A percentile compares a stretch with the other conserved stretches of the same genome.
Conservation (phyloP, 1,284 basidiomycete genomes). For the Porodaedalea pini region DNA sequence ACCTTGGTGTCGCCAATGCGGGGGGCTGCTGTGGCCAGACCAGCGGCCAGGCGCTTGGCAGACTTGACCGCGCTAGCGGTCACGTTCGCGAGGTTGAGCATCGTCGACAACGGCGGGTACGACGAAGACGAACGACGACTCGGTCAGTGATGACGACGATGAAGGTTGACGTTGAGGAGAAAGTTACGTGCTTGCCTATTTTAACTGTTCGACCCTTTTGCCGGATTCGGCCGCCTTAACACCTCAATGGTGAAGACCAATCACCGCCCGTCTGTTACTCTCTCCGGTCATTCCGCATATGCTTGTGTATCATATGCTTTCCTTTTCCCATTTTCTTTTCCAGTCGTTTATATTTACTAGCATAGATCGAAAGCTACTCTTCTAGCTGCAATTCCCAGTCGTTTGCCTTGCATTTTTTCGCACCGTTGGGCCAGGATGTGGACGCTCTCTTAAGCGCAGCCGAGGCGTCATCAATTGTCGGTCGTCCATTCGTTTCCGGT, state of each 20-base stretch:
- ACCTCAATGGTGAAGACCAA: slow-evolving; percentile 1
- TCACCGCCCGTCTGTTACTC: slow-evolving; percentile 1
- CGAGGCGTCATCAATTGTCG: neutral
- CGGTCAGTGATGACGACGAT: slow-evolving; percentile 1
- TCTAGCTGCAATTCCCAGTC: neutral
- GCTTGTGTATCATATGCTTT: slow-evolving; percentile 1
- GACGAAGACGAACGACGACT: slow-evolving; percentile 9
- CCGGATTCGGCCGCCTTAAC: slow-evolving; percentile 11
- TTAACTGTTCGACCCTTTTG: neutral
- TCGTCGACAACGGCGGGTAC: slow-evolving; percentile 43
- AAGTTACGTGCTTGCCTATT: neutral
- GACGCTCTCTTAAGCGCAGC: too few species aligned
- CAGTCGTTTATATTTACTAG: neutral
- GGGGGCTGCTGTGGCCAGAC: slow-evolving; percentile 76
- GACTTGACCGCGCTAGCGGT: slow-evolving; percentile 56
- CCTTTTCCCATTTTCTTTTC: neutral
- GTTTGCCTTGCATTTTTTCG: too few species aligned
- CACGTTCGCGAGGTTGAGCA: slow-evolving; percentile 65
- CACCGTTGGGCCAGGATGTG: too few species aligned
- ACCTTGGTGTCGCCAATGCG: slow-evolving; percentile 92
- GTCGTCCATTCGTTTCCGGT: slow-evolving; percentile 2
- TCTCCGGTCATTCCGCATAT: neutral
- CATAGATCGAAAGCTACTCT: neutral
- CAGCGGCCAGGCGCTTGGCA: slow-evolving; percentile 57
- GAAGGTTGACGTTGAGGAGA: slow-evolving; percentile 7